These are phyloP conservation scores for Tubosaeta sp. DNA, from an alignment of 768 basidiomycete genomes.

Conservation along the genomic window DNA sequence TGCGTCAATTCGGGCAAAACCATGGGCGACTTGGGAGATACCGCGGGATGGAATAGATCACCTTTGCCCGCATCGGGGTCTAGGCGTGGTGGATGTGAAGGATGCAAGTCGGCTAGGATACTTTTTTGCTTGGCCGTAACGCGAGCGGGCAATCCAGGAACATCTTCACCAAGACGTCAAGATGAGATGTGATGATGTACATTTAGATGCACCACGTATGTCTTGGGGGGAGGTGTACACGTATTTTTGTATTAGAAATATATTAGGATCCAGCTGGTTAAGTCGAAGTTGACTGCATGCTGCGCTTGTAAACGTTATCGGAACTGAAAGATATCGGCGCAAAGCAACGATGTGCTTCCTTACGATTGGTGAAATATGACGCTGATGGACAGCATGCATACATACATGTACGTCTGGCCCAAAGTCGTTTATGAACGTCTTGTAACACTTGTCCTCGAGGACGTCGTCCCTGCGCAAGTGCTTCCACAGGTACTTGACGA, in stretches of 20 bases:
- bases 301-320: slow-evolving; percentile 69
- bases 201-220: slow-evolving; percentile 31
- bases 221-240: slow-evolving; percentile 37
- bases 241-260: slow-evolving; percentile 70
- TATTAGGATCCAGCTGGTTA: slow-evolving; percentile 60
- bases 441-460: slow-evolving; percentile 64
- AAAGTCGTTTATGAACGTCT: slow-evolving; percentile 68
- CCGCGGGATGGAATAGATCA: slow-evolving; percentile 32
- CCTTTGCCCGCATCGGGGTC: slow-evolving; percentile 25
- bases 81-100: slow-evolving; percentile 37
- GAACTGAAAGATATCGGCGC: slow-evolving; percentile 54
- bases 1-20: slow-evolving; percentile 29
- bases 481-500: no score
- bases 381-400: slow-evolving; percentile 2
- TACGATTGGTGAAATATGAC: slow-evolving; percentile 2
- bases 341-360: slow-evolving; percentile 74
- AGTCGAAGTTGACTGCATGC: slow-evolving; percentile 71
- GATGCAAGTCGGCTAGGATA: slow-evolving; percentile 43
- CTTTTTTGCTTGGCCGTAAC: slow-evolving; percentile 41
- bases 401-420: slow-evolving; percentile 57
- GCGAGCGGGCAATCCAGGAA: slow-evolving; percentile 46
- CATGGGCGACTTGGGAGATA: slow-evolving; percentile 11
- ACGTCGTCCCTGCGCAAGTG: slow-evolving; percentile 73
- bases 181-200: background rate
- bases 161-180: slow-evolving; percentile 18